phyloP scores from a whole-genome alignment of 805 yeast species.

The Zygosaccharomyces bisporus region DNA sequence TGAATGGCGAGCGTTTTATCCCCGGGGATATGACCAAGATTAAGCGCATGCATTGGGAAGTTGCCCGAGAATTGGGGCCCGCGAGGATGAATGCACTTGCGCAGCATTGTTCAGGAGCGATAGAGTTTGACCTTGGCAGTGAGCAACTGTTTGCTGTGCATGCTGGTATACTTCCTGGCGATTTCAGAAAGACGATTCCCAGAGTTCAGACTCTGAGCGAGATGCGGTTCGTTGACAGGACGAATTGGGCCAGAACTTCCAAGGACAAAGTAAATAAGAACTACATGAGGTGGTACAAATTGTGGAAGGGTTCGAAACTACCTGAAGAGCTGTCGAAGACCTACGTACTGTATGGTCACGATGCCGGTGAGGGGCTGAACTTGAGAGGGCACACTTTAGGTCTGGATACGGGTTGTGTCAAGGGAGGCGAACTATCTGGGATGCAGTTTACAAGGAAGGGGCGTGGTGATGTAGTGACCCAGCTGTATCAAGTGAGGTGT shows the following conservation, averaged over 20 bases:
- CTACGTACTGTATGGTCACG: constrained; percentile 80
- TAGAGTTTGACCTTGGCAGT: constrained; percentile 19
- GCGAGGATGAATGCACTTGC: constrained; percentile 20
- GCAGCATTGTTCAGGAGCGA: constrained; percentile 20
- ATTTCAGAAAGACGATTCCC: constrained; percentile 45
- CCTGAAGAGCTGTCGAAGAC: constrained; percentile 28
- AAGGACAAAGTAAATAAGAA: constrained; percentile 22
- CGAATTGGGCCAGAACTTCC: constrained; percentile 47
- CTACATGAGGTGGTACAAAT: constrained; percentile 52
- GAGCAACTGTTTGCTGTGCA: constrained; percentile 62
- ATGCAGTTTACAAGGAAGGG: constrained; percentile 4
- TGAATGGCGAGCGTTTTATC: constrained; percentile 16
- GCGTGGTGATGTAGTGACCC: not conserved
- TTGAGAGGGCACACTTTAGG: constrained; percentile 68
- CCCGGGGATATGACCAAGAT: constrained; percentile 19
- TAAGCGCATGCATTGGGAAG: constrained; percentile 19
- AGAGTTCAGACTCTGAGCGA: constrained; percentile 60
- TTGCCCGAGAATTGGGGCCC: constrained; percentile 25
- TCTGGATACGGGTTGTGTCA: constrained; percentile 76
- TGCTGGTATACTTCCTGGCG: constrained; percentile 75
- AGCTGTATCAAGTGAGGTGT: constrained; percentile 3
- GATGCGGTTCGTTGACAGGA: constrained; percentile 65
- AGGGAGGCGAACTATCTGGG: constrained; percentile 63
- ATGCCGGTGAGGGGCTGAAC: constrained; percentile 73
- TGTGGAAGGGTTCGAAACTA: constrained; percentile 43